Evolutionary conservation across 176 grass and related monocot genomes (phyloP).

Genomic region (Pontederia crassipes): DNA sequence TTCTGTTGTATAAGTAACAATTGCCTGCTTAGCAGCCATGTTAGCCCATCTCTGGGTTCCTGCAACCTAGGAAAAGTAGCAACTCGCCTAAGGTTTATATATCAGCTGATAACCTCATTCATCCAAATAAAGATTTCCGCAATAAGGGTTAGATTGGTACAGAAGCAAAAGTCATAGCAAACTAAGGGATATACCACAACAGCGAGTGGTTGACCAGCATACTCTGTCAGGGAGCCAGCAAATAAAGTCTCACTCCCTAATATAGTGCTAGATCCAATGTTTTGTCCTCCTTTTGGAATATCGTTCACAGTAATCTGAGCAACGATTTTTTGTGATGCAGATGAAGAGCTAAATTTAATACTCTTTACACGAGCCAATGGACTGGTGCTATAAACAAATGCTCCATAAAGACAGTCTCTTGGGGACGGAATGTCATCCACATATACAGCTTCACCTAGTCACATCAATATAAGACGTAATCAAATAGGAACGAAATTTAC

Average conservation of each 20-base stretch:
- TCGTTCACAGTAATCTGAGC: slow-evolving; percentile 52
- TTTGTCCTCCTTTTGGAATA: slow-evolving; percentile 56
- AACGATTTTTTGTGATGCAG: slow-evolving; percentile 49
- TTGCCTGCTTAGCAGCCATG: slow-evolving; percentile 64
- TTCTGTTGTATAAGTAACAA: slow-evolving; percentile 50
- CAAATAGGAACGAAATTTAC: too few species aligned
- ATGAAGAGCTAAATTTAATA: slow-evolving; percentile 44
- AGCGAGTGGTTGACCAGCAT: slow-evolving; percentile 64
- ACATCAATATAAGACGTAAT: neutral
- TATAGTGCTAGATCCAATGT: slow-evolving; percentile 27
- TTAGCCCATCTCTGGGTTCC: slow-evolving; percentile 73
- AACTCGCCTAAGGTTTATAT: neutral
- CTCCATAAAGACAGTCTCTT: slow-evolving; percentile 74
- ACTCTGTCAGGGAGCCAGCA: slow-evolving; percentile 45
- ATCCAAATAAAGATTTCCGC: neutral
- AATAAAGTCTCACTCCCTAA: slow-evolving; percentile 61
- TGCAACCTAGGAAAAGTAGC: slow-evolving; percentile 35
- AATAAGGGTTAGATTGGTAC: neutral
- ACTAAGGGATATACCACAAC: slow-evolving; percentile 50
- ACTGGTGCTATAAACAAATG: slow-evolving; percentile 76
- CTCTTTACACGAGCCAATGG: slow-evolving; percentile 49
- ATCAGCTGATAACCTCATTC: too few species aligned
- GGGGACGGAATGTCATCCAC: slow-evolving; percentile 79
- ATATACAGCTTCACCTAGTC: slow-evolving; percentile 69
- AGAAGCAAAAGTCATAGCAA: neutral